Evolutionary conservation across 2,329 filamentous ascomycete genomes (phyloP).

Genomic region (Berkeleyomyces rouxiae): DNA sequence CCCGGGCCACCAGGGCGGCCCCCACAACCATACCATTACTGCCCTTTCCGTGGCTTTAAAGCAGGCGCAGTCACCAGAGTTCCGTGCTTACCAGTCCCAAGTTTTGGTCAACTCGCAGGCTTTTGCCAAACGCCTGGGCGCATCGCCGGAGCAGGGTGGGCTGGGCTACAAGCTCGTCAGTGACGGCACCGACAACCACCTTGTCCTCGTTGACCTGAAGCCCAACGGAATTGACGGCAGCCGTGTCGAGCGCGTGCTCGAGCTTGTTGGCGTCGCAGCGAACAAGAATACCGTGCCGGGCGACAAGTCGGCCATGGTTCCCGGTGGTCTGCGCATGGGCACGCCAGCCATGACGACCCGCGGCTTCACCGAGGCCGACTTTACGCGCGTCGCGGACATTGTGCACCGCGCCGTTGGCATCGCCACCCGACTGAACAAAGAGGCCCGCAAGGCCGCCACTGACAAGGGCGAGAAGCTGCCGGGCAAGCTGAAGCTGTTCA

Average conservation of each 20-base stretch:
- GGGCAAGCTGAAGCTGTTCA: constrained; percentile 48
- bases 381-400: constrained; percentile 69
- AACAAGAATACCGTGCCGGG: constrained; percentile 99
- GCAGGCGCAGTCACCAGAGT: constrained; percentile 78
- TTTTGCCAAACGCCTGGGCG: constrained; percentile 52
- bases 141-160: constrained; percentile 55
- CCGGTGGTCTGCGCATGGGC: constrained; percentile 83
- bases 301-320: constrained; percentile 82
- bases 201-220: constrained; percentile 84
- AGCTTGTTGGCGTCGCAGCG: constrained; percentile 86
- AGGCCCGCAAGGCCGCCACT: constrained; percentile 50
- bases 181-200: constrained; percentile 92
- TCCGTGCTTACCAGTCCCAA: constrained; percentile 80
- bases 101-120: constrained; percentile 85
- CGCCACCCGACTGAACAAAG: constrained; percentile 57
- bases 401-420: constrained; percentile 72
- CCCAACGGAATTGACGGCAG: constrained; percentile 75
- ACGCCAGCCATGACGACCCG: constrained; percentile 96
- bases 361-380: constrained; percentile 80
- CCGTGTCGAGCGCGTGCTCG: constrained; percentile 75
- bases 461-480: constrained; percentile 49
- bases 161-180: constrained; percentile 80
- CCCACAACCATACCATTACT: constrained; percentile 98
- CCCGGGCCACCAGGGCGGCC: constrained; percentile 92
- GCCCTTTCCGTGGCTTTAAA: constrained; percentile 87